Percentiles rank a stretch among this genome's conserved stretches.
These are phyloP conservation scores for Phaffomyces opuntiae DNA, from an alignment of 805 yeast genomes.

Conservation along the genomic window DNA sequence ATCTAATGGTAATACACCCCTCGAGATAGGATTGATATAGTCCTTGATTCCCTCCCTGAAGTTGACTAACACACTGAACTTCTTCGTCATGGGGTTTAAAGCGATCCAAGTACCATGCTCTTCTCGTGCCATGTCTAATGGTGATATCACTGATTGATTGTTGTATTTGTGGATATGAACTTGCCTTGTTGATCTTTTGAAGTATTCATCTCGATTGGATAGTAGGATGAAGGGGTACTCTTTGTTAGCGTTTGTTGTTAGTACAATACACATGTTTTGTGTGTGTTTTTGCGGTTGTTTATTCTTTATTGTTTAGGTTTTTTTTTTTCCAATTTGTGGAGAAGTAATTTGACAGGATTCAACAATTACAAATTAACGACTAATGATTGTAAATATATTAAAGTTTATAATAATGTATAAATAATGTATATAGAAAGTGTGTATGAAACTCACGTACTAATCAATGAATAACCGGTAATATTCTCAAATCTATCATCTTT, in stretches of 20 bases:
- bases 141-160: constrained; percentile 42
- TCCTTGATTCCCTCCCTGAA: constrained; percentile 42
- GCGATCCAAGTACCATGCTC: constrained; percentile 95
- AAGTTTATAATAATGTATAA: no score
- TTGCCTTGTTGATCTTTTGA: constrained; percentile 61
- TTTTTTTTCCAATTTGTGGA: neutral
- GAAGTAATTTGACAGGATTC: neutral
- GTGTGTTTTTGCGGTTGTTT: neutral
- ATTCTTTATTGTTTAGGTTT: neutral
- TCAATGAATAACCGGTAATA: constrained; percentile 67
- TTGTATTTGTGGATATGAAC: constrained; percentile 37
- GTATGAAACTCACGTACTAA: constrained; percentile 28
- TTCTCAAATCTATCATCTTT: constrained; percentile 68
- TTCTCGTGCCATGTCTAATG: constrained; percentile 62
- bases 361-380: no score
- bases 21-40: constrained; percentile 26
- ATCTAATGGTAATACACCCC: constrained; percentile 39
- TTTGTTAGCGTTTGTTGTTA: constrained; percentile 62
- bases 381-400: no score
- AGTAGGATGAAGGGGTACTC: constrained; percentile 68
- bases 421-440: no score
- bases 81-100: constrained; percentile 42
- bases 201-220: constrained; percentile 85
- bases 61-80: constrained; percentile 70
- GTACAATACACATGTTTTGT: constrained; percentile 64